A percentile compares a stretch with the other conserved stretches of the same genome.
These are phyloP conservation scores for Mortierella sp. DNA, from an alignment of 371 early-diverging fungal genomes.

Conservation along the genomic window DNA sequence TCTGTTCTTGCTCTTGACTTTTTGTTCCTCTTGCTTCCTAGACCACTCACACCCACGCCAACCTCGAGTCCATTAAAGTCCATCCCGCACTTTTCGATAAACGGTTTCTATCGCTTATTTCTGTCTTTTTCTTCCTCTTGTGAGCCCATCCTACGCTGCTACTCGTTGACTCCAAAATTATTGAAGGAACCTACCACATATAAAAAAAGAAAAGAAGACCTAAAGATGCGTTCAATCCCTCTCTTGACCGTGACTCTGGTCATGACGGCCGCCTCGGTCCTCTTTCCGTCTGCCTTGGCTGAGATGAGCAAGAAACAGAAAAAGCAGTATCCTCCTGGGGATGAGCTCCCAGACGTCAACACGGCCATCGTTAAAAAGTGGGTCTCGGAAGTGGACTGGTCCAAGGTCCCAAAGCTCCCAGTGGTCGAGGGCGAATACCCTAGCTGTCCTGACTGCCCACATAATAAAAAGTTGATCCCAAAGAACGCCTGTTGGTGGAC, in stretches of 20 bases:
- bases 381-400: slow-evolving; percentile 57
- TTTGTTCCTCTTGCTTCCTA: no score
- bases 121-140: no score
- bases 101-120: no score
- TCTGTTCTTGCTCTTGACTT: no score
- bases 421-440: slow-evolving; percentile 30
- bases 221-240: slow-evolving; percentile 36
- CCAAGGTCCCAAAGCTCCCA: slow-evolving; percentile 57
- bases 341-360: slow-evolving; percentile 29
- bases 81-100: no score
- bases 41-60: no score
- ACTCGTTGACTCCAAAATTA: no score
- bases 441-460: slow-evolving; percentile 41
- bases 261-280: slow-evolving; percentile 21
- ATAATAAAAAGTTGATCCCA: slow-evolving; percentile 25
- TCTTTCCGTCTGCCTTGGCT: slow-evolving; percentile 17
- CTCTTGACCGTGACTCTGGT: slow-evolving; percentile 36
- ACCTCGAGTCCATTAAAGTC: no score
- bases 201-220: no score
- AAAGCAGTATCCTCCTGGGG: slow-evolving; percentile 23
- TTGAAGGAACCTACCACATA: no score
- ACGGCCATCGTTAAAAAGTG: slow-evolving; percentile 29
- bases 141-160: no score
- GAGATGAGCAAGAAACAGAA: slow-evolving; percentile 44
- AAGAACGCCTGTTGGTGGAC: slow-evolving; percentile 51